A percentile compares a stretch with the other conserved stretches of the same genome.
Conservation (phyloP, 805 yeast genomes). For the Candida endomychidarum region DNA sequence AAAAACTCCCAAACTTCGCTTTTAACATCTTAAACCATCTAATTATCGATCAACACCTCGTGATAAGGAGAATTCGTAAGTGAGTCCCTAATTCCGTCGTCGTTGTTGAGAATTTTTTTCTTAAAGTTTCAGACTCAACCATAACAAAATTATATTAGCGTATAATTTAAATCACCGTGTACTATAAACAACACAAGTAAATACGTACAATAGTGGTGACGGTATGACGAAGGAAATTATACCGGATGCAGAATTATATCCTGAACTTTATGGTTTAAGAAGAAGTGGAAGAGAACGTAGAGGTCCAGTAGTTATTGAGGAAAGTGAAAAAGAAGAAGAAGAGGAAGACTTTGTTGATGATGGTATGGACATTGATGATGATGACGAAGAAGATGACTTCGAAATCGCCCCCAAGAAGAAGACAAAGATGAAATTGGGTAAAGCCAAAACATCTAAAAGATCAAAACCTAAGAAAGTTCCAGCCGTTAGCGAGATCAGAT, state of each 20-base stretch:
- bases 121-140: background rate
- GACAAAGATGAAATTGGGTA: background rate
- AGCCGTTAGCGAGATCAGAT: slow-evolving; percentile 55
- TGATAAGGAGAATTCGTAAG: background rate
- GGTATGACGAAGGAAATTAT: slow-evolving; percentile 31
- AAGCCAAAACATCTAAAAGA: background rate
- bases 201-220: background rate
- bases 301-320: slow-evolving; percentile 32
- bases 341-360: slow-evolving; percentile 16
- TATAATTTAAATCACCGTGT: slow-evolving; percentile 2
- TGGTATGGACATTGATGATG: slow-evolving; percentile 19
- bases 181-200: background rate
- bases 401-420: slow-evolving; percentile 19
- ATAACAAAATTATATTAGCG: background rate
- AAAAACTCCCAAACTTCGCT: too few species aligned
- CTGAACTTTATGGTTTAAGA: slow-evolving; percentile 82
- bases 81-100: background rate
- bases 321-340: slow-evolving; percentile 34
- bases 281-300: slow-evolving; percentile 67
- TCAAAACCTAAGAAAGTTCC: slow-evolving; percentile 5
- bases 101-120: slow-evolving; percentile 7
- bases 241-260: slow-evolving; percentile 61
- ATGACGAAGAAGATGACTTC: slow-evolving; percentile 20
- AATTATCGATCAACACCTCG: background rate
- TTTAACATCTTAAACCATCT: background rate